These are phyloP conservation scores for Volvox africanus DNA, from an alignment of 139 green algal species.

Conservation along the genomic window DNA sequence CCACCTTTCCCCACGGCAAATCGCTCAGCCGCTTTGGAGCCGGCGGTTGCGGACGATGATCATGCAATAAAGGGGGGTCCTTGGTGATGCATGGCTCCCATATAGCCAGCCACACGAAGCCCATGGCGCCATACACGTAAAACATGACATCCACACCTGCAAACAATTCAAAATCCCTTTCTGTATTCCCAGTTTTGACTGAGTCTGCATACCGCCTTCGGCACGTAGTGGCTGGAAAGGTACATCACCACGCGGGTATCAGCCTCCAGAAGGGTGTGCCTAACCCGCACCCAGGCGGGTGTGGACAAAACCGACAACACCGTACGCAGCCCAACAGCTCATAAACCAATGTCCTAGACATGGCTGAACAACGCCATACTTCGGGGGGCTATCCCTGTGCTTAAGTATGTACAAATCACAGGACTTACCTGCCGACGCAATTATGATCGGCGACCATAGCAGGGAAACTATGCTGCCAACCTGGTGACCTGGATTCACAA, in stretches of 20 bases:
- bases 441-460: conserved; percentile 36
- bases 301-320: too few relatives aligned
- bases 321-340: too few relatives aligned
- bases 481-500: conserved; percentile 43
- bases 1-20: conserved; percentile 40
- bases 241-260: too few relatives aligned
- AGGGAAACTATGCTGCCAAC: conserved; percentile 53
- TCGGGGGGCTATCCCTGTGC: too few relatives aligned
- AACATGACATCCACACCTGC: conserved; percentile 51
- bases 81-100: conserved; percentile 53
- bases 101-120: conserved; percentile 52
- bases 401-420: too few relatives aligned
- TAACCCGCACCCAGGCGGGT: too few relatives aligned
- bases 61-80: conserved; percentile 21
- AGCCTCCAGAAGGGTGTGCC: too few relatives aligned
- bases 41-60: not conserved
- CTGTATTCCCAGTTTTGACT: too few relatives aligned
- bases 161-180: not conserved
- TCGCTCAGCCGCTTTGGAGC: conserved; percentile 18
- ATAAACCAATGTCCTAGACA: too few relatives aligned
- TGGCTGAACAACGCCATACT: too few relatives aligned
- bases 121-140: conserved; percentile 49
- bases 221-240: too few relatives aligned
- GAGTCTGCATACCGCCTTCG: too few relatives aligned
- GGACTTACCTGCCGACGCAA: conserved; percentile 10